Percentiles rank a stretch among this genome's conserved stretches.
phyloP scores from a whole-genome alignment of 352 stramenopile species.

The Plasmopara viticola region DNA sequence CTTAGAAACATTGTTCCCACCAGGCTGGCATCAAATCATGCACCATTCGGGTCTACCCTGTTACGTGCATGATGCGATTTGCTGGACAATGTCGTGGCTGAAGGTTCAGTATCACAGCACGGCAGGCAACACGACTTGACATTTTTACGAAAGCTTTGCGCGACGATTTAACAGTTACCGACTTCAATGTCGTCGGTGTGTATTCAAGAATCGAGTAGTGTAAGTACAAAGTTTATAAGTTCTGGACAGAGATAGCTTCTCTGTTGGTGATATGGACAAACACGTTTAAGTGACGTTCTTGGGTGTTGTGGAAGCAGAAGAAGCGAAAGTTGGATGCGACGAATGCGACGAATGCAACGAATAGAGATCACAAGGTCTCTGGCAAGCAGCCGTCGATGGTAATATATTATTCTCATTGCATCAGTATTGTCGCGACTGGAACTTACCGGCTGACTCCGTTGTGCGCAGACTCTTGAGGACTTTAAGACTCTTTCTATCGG shows the following conservation, averaged over 20 bases:
- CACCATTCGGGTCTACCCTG: constrained; percentile 67
- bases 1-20: constrained; percentile 35
- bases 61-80: constrained; percentile 60
- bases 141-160: constrained; percentile 35
- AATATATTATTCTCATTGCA: background rate
- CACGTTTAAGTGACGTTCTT: constrained; percentile 2
- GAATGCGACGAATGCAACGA: constrained; percentile 13
- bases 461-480: constrained; percentile 43
- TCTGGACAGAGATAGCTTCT: constrained; percentile 17
- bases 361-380: constrained; percentile 13
- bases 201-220: constrained; percentile 21
- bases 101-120: constrained; percentile 18
- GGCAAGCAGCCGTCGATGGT: constrained; percentile 36
- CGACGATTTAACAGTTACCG: background rate
- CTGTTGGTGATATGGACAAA: constrained; percentile 8
- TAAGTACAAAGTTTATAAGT: constrained; percentile 24
- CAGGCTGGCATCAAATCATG: constrained; percentile 51
- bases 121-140: constrained; percentile 51
- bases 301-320: constrained; percentile 21
- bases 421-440: background rate
- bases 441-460: constrained; percentile 1
- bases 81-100: constrained; percentile 44
- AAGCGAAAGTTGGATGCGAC: constrained; percentile 37
- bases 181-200: background rate
- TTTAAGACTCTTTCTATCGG: constrained; percentile 60